Evolutionary conservation across 129 eudicot genomes (phyloP), one percentile per base, ranked within the genome.

Genomic region (Helianthus annuus): DNA sequence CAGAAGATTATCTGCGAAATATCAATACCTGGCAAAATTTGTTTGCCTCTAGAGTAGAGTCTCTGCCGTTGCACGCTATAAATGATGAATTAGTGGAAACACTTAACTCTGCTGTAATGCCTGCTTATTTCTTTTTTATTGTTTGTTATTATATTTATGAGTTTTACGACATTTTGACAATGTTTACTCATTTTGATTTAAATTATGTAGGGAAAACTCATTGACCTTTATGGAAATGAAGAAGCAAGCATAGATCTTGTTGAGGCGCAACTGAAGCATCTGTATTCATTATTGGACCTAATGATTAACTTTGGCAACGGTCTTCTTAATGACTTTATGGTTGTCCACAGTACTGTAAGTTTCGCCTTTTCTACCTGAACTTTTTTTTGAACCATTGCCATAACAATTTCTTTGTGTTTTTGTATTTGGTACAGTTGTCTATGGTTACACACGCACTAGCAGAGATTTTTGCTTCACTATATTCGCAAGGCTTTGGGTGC

Each of bases 281-380:
- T 94, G 24, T 66, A 84, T 72, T 63, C 55, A 6, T 42, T 90
- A 44, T 66, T 94, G 85, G 84, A 82, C 69, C 66, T 81, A 68
- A 54, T 86, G 71, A 59, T 86, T 74, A 82, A 74, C 62, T 84
- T 88, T 63, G 76, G 96, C 46, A 73, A 88, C 42, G 83, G 88
- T 69, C 89, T 94, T 72, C 87, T 94, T 73, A 79, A 70, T 64
- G 97, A 94, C 79, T 90, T 90, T 60, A 67, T 94, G 83, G 76
- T 77, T 68, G 81, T 79, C 44, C 96, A 90, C 72, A 76, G 81
- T 73, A 84, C 80, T 73, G 98, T 94, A 84, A 78, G 96, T 80
- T 70, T 36, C 22, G 38, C 15, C 65, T 27, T 53, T 15, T 53
- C 58, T n/a, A 53, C 27, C 22, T 53, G 24, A 53, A 5, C 58